phyloP scores from a whole-genome alignment of 768 basidiomycete species.

The Rhizopogon vinicolor region DNA sequence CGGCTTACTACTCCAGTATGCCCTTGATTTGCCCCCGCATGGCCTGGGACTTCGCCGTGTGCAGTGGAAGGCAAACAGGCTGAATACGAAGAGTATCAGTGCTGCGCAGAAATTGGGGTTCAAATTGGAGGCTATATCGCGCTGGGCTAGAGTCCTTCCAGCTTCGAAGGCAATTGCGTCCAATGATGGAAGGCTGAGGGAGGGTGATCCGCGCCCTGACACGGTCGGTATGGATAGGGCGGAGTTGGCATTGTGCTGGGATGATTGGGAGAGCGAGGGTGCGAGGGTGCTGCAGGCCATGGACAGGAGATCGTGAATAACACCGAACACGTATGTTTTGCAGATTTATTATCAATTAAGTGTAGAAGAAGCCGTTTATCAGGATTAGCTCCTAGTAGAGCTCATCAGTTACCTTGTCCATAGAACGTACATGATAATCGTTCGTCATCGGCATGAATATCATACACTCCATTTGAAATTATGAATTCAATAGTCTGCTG shows the following conservation, averaged over 20 bases:
- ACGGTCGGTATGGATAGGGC: constrained; percentile 33
- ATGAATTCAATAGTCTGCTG: too few species aligned
- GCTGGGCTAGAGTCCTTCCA: constrained; percentile 52
- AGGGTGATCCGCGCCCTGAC: constrained; percentile 18
- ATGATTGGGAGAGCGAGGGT: constrained; percentile 23
- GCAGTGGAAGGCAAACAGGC: constrained; percentile 51
- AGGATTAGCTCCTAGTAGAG: too few species aligned
- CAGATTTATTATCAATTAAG: too few species aligned
- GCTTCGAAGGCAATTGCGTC: constrained; percentile 30
- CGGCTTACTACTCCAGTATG: constrained; percentile 46
- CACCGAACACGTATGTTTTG: too few species aligned
- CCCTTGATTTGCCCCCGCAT: constrained; percentile 34
- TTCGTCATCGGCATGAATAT: too few species aligned
- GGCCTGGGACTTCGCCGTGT: constrained; percentile 58
- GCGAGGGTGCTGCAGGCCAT: constrained; percentile 6
- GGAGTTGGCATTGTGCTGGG: constrained; percentile 39
- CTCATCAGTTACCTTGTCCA: too few species aligned
- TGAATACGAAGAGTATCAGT: constrained; percentile 43
- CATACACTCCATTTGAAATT: too few species aligned
- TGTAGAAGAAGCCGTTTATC: too few species aligned
- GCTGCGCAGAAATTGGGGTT: constrained; percentile 62
- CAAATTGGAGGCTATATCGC: constrained; percentile 42
- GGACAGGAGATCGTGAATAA: not conserved
- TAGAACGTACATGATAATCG: too few species aligned
- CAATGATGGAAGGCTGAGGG: constrained; percentile 29